Conservation (phyloP, 371 early-diverging fungal species). For the Rhizopus sp. region DNA sequence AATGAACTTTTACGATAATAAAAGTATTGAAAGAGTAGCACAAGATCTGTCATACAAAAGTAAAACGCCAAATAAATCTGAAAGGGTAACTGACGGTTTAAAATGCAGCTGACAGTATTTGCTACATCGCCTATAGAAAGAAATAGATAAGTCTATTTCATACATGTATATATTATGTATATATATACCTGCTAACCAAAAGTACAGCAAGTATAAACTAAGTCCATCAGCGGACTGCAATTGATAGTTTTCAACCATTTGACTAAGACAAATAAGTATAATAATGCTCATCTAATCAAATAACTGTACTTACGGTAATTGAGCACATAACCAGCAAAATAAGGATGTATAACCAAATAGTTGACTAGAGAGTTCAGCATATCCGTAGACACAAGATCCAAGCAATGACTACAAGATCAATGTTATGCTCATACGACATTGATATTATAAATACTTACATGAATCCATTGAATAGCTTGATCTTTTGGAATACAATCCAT, state of each 20-base stretch:
- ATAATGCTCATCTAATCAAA: background rate
- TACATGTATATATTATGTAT: slow-evolving; percentile 2
- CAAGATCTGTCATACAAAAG: slow-evolving; percentile 23
- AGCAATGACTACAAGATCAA: slow-evolving; percentile 18
- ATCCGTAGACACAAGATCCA: slow-evolving; percentile 26
- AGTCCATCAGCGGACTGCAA: slow-evolving; percentile 54
- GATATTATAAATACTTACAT: slow-evolving; percentile 15
- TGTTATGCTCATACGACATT: background rate
- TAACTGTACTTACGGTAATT: slow-evolving; percentile 27
- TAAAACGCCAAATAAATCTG: slow-evolving; percentile 23
- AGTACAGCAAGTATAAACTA: slow-evolving; percentile 55
- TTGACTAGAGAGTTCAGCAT: slow-evolving; percentile 22
- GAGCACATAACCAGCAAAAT: slow-evolving; percentile 32
- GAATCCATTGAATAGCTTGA: slow-evolving; percentile 22
- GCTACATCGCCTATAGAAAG: slow-evolving; percentile 60
- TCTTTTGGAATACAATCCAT: slow-evolving; percentile 19
- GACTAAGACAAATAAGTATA: slow-evolving; percentile 31
- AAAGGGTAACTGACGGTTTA: slow-evolving; percentile 51
- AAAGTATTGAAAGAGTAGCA: slow-evolving; percentile 29
- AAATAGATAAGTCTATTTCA: background rate
- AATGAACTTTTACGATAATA: slow-evolving; percentile 13
- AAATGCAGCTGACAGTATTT: slow-evolving; percentile 70
- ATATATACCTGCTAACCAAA: slow-evolving; percentile 64
- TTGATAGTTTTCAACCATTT: slow-evolving; percentile 58
- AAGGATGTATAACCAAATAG: slow-evolving; percentile 28